Percentiles rank a stretch among this genome's conserved stretches.
Evolutionary conservation across 73 alveolate genomes (phyloP).

Genomic region (Symbiodinium pilosum): DNA sequence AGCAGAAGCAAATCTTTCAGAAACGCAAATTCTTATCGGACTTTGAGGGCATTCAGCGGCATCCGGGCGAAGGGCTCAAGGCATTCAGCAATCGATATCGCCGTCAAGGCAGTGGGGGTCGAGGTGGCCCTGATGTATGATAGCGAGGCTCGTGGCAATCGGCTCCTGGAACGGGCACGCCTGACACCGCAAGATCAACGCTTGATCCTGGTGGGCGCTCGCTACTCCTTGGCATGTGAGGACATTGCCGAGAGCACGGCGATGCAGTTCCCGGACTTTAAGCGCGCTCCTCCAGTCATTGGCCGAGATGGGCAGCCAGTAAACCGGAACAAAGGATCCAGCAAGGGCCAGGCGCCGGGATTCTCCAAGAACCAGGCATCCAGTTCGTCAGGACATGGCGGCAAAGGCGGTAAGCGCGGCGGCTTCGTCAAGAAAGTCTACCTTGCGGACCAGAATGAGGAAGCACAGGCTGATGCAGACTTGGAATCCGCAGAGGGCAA

Average conservation of each 20-base stretch:
- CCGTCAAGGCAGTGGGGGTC: neutral
- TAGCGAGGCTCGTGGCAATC: neutral
- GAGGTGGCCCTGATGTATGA: neutral
- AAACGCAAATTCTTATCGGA: neutral
- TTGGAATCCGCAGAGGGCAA: no score
- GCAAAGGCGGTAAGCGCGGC: no score
- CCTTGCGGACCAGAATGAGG: no score
- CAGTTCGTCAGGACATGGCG: no score
- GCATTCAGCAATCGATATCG: neutral
- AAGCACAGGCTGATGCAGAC: no score
- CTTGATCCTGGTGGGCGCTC: neutral
- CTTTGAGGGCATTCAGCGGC: neutral
- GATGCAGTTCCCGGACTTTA: neutral
- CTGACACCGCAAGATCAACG: neutral
- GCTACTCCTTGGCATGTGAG: no score
- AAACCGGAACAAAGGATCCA: no score
- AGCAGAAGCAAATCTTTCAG: neutral
- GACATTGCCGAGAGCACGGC: neutral
- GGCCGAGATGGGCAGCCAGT: no score
- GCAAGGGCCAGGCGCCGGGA: no score
- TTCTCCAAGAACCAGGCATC: no score
- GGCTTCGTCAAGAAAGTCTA: no score
- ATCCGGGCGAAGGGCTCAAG: neutral
- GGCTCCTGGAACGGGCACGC: neutral
- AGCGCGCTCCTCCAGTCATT: no score